phyloP scores from a whole-genome alignment of 78 protist genomes.

The Polysphondylium violaceum region DNA sequence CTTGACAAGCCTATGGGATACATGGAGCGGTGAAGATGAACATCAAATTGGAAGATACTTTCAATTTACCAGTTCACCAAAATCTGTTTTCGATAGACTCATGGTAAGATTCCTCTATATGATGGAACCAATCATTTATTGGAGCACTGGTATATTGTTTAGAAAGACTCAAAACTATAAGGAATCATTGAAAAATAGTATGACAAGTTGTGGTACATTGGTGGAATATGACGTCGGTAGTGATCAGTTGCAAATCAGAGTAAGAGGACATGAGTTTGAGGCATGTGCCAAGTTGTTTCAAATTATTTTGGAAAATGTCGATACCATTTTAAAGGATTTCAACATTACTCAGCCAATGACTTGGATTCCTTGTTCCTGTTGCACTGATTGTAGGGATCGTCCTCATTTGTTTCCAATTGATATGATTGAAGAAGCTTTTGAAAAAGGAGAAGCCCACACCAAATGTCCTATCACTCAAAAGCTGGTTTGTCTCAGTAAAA shows the following conservation, averaged over 20 bases:
- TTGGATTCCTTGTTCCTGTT: conserved; percentile 50
- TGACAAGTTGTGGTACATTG: conserved; percentile 69
- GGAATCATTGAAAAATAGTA: conserved; percentile 31
- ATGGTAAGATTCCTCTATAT: conserved; percentile 66
- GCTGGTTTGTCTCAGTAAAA: conserved; percentile 25
- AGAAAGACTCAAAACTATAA: conserved; percentile 31
- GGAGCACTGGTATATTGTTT: conserved; percentile 56
- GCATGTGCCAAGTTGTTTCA: conserved; percentile 60
- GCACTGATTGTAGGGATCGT: conserved; percentile 4
- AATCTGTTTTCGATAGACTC: conserved; percentile 34
- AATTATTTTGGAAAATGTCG: conserved; percentile 52
- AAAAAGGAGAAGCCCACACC: conserved; percentile 25
- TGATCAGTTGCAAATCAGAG: conserved; percentile 57
- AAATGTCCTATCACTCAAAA: conserved; percentile 23
- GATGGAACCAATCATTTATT: conserved; percentile 58
- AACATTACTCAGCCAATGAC: background rate
- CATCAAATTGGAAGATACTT: conserved; percentile 66
- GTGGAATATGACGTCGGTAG: conserved; percentile 27
- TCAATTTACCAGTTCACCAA: conserved; percentile 52
- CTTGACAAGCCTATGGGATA: conserved; percentile 22
- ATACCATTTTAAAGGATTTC: conserved; percentile 55
- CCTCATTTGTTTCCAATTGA: conserved; percentile 39
- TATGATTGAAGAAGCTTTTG: conserved; percentile 37
- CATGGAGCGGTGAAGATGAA: conserved; percentile 69
- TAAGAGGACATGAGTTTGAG: conserved; percentile 72